Evolutionary conservation across 805 yeast species (phyloP), one percentile per base, ranked within the genome.

Genomic region (Starmerella lactis-condensi): DNA sequence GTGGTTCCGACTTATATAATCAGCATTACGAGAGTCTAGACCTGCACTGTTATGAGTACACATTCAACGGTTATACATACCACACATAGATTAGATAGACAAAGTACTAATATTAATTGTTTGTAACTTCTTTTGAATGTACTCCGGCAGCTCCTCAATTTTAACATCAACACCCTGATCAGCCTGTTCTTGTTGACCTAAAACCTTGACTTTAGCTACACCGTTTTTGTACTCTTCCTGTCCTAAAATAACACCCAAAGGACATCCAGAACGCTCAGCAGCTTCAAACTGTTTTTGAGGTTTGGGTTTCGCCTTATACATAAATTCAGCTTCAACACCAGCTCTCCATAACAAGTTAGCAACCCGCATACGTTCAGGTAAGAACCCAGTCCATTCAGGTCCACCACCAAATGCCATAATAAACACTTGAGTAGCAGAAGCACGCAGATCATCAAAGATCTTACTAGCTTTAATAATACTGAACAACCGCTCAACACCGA

Each of bases 361-460:
- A 28, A 89, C 67, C 19, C 65, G 46, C 93, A 89, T 82, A 61
- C 98, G 75, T 60, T 89, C 95, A 35, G 72, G 68, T 48, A 89
- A 60, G 60, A 78, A 81, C 5, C 96, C 98, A 37, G 64, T 71
- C 95, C 95, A 83, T 39, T 75, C 91, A 46, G 77, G 77, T 47
- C 96, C 98, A 48, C 95, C 96, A 43, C 98, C 98, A 50, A 89
- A 83, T 1, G 98, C 96, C 94, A 89, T 83, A 30, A 89, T 75
- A 50, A 64, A 89, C 10, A 79, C 96, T 54, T 89, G 92, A 13
- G 98, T 91, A 23, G 85, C 72, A 18, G 83, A 66, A 22, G 95
- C 71, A 45, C 89, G 70, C 34, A 83, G 63, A 36, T 65, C 62
- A 20, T 72, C 72, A 43, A 67, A 64, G 32, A 69, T 56, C 19